Evolutionary conservation across 202 grass and related monocot genomes (phyloP), one percentile per base, ranked within the genome.

Genomic region (Carex sylvatica): DNA sequence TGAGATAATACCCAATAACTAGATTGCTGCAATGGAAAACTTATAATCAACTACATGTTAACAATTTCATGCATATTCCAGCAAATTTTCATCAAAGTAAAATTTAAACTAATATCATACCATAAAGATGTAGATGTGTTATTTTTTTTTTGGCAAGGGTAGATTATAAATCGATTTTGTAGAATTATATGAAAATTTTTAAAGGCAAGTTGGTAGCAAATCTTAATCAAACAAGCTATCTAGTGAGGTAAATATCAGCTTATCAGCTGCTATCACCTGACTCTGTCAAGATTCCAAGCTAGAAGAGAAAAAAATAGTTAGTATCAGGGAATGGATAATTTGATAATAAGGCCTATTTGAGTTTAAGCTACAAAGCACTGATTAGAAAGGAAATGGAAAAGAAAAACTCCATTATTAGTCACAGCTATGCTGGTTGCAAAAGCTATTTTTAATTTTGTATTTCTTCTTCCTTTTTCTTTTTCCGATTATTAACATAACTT

Each of bases 1-100:
- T 33, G 73, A 76, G 46, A 58, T 35, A 76, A n/a, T 51, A 76
- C 14, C 72, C 49, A 76, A 26, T 33, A 76, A 35, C 14, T 72
- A 23, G 56, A 54, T 58, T 56, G 31, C 18, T 49, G n/a, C 19
- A 80, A 64, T 40, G 40, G 44, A 55, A 53, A 54, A 55, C 22
- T 44, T 47, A 42, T 49, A 52, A 66, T n/a, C 47, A 81, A 12
- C 23, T 65, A 80, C 12, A 10, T 80, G 9, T 16, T 76, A 51
- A 76, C 73, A 76, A 76, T 58, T 76, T 76, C 51, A 22, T 26
- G 33, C 49, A 76, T 76, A 56, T 26, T 56, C 14, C 56, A 76
- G 26, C 73, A 56, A n/a, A 2, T 55, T 76, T 56, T 56, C 12
- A 30, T 49, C 19, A 4, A 16, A 74, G 47, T 10, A 4, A 4